phyloP scores from a whole-genome alignment of 805 yeast genomes.

The Candida arabinofermentans region DNA sequence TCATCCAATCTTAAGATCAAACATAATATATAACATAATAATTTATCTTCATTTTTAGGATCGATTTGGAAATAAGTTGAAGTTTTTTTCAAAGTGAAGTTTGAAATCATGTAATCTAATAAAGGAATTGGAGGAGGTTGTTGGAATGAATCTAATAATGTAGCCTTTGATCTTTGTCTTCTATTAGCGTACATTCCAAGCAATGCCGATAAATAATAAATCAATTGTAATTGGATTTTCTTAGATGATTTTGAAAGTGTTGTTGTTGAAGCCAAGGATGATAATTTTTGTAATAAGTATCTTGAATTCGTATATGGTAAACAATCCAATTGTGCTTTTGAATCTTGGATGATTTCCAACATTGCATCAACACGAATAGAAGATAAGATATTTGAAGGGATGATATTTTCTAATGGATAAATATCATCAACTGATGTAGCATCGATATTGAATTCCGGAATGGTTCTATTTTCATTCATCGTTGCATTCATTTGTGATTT shows the following conservation, averaged over 20 bases:
- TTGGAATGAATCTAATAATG: conserved; percentile 56
- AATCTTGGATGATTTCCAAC: conserved; percentile 45
- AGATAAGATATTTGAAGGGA: conserved; percentile 62
- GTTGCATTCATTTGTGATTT: conserved; percentile 54
- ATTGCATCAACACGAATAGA: conserved; percentile 62
- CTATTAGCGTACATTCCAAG: conserved; percentile 77
- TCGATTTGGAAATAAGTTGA: conserved; percentile 78
- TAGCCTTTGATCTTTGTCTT: conserved; percentile 55
- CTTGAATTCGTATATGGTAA: conserved; percentile 61
- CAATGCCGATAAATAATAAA: conserved; percentile 78
- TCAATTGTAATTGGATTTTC: conserved; percentile 56
- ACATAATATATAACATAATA: conserved; percentile 74
- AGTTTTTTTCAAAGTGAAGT: conserved; percentile 61
- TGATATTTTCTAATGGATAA: conserved; percentile 68
- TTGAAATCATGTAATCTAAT: conserved; percentile 64
- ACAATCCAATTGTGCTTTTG: conserved; percentile 46
- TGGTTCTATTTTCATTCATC: conserved; percentile 70
- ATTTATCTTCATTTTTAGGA: conserved; percentile 83
- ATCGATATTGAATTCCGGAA: conserved; percentile 69
- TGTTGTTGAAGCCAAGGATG: conserved; percentile 20
- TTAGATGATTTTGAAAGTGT: conserved; percentile 33
- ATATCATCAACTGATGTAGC: conserved; percentile 84
- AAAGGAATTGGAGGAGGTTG: conserved; percentile 75
- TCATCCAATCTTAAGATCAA: conserved; percentile 71
- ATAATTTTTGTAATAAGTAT: conserved; percentile 47